These are phyloP conservation scores for Dendrothele bispora DNA, from an alignment of 768 basidiomycete genomes.

Conservation along the genomic window DNA sequence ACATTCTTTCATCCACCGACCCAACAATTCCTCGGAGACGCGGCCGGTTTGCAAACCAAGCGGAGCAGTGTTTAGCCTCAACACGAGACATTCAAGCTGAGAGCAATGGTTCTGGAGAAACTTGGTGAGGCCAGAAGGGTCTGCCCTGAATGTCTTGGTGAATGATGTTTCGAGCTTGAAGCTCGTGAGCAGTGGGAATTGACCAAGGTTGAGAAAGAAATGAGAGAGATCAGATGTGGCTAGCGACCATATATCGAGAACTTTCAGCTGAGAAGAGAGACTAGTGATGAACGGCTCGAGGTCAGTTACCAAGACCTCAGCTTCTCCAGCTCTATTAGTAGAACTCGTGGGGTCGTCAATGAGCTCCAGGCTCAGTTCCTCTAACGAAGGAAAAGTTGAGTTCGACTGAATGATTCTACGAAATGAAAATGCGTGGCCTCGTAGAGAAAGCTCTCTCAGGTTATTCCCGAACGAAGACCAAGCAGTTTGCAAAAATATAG, in stretches of 20 bases:
- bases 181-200: slow-evolving; percentile 31
- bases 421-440: slow-evolving; percentile 36
- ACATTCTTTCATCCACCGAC: slow-evolving; percentile 32
- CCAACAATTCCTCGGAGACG: slow-evolving; percentile 29
- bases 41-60: slow-evolving; percentile 26
- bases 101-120: slow-evolving; percentile 29
- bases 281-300: slow-evolving; percentile 42
- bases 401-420: slow-evolving; percentile 30
- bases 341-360: slow-evolving; percentile 28
- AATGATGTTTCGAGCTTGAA: slow-evolving; percentile 40
- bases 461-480: slow-evolving; percentile 40
- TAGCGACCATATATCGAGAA: slow-evolving; percentile 41
- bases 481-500: slow-evolving; percentile 32
- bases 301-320: slow-evolving; percentile 24
- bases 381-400: slow-evolving; percentile 29
- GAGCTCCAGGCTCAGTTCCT: slow-evolving; percentile 39
- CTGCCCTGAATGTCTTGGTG: slow-evolving; percentile 32
- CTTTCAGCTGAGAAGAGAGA: slow-evolving; percentile 31
- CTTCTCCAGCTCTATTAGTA: slow-evolving; percentile 16
- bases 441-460: slow-evolving; percentile 33
- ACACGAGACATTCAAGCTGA: slow-evolving; percentile 31
- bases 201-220: slow-evolving; percentile 32
- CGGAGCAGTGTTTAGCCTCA: slow-evolving; percentile 38
- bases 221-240: slow-evolving; percentile 38
- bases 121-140: slow-evolving; percentile 35